Evolutionary conservation across 2,329 filamentous ascomycete species (phyloP).

Genomic region (Simplicillium aogashimaense): DNA sequence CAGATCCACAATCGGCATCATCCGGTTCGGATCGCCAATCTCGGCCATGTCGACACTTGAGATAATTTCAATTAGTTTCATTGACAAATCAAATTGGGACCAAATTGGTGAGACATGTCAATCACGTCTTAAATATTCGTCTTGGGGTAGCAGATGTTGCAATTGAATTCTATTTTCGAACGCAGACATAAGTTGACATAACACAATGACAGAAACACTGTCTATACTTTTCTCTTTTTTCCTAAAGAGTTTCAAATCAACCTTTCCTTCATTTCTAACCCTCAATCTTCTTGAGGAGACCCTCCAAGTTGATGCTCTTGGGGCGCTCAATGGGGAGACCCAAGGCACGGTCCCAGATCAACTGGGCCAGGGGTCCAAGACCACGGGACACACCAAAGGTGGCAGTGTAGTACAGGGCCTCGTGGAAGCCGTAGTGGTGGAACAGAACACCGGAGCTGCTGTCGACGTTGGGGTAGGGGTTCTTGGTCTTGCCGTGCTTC

Average conservation of each 20-base stretch:
- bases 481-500: slow-evolving; percentile 96
- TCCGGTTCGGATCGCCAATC: too few species aligned
- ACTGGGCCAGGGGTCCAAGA: slow-evolving; percentile 81
- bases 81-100: too few species aligned
- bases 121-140: too few species aligned
- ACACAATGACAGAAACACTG: too few species aligned
- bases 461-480: slow-evolving; percentile 96
- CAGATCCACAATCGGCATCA: too few species aligned
- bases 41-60: too few species aligned
- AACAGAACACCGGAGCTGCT: slow-evolving; percentile 88
- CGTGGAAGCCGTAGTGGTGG: slow-evolving; percentile 95
- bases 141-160: too few species aligned
- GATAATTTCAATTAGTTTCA: too few species aligned
- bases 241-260: background rate
- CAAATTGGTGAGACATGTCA: too few species aligned
- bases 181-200: too few species aligned
- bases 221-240: background rate
- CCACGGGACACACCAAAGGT: slow-evolving; percentile 61
- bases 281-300: slow-evolving; percentile 62
- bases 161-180: too few species aligned
- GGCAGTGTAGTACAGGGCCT: slow-evolving; percentile 87
- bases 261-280: slow-evolving; percentile 9
- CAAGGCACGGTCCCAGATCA: slow-evolving; percentile 91
- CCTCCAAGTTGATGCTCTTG: slow-evolving; percentile 92
- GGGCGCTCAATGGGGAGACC: slow-evolving; percentile 94